Percentiles rank a stretch among this genome's conserved stretches.
Conservation (phyloP, 2,329 filamentous ascomycete species). For the Aureobasidium leucospermi region DNA sequence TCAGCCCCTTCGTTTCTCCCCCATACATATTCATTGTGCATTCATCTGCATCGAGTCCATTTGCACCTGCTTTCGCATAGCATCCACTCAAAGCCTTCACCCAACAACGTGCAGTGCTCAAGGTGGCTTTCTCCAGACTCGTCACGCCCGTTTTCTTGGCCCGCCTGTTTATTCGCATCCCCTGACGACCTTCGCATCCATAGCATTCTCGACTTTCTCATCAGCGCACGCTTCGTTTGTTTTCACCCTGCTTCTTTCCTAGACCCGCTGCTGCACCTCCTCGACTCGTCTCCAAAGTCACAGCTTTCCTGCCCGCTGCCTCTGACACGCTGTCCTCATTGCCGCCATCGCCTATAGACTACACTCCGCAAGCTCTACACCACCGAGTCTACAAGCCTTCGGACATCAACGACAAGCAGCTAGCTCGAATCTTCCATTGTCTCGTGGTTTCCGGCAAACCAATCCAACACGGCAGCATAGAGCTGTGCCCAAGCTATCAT, state of each 20-base stretch:
- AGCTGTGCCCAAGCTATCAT: slow-evolving; percentile 50
- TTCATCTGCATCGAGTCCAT: not conserved
- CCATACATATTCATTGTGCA: slow-evolving; percentile 9
- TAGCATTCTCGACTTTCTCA: not conserved
- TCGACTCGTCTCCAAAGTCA: not conserved
- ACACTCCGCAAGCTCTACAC: not conserved
- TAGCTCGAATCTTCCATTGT: not conserved
- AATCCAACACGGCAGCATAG: not conserved
- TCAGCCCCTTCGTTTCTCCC: not conserved
- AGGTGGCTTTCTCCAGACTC: not conserved
- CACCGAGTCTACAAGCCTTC: not conserved
- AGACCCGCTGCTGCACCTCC: not conserved
- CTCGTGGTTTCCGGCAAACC: slow-evolving; percentile 8
- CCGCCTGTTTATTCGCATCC: not conserved
- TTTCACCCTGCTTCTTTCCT: not conserved
- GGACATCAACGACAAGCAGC: slow-evolving; percentile 2
- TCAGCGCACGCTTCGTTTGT: slow-evolving; percentile 1
- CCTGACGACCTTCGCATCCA: slow-evolving; percentile 10
- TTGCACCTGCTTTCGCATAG: not conserved
- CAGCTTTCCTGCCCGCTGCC: not conserved
- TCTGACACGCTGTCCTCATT: slow-evolving; percentile 11
- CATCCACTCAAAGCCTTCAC: not conserved
- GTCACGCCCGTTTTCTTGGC: slow-evolving; percentile 12
- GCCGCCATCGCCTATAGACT: not conserved
- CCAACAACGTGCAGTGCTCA: not conserved